Percentiles rank a stretch among this genome's conserved stretches.
Evolutionary conservation across 805 yeast species (phyloP).

Genomic region (Cyberlindnera mycetangii): DNA sequence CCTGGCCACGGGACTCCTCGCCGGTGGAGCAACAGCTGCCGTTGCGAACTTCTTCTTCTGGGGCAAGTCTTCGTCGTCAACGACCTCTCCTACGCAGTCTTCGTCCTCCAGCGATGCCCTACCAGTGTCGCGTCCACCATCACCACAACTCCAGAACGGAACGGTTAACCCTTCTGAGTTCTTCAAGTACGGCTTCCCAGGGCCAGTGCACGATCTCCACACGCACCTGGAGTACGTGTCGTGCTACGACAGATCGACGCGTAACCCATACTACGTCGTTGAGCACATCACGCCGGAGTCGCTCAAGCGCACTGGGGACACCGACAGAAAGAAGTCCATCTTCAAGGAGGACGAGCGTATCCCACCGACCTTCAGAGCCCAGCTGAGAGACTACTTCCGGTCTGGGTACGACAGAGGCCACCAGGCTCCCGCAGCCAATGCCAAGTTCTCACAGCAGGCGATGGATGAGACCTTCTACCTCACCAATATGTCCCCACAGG

Average conservation of each 20-base stretch:
- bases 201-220: constrained; percentile 85
- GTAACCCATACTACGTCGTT: constrained; percentile 83
- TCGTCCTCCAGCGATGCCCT: constrained; percentile 1
- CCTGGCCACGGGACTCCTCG: constrained; percentile 5
- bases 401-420: constrained; percentile 97
- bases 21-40: constrained; percentile 28
- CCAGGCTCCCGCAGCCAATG: constrained; percentile 97
- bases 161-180: constrained; percentile 70
- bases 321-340: constrained; percentile 75
- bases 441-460: constrained; percentile 83
- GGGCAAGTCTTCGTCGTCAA: constrained; percentile 24
- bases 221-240: constrained; percentile 74
- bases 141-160: background rate
- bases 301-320: constrained; percentile 46
- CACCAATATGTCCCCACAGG: constrained; percentile 94
- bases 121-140: constrained; percentile 8
- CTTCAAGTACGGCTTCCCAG: constrained; percentile 92
- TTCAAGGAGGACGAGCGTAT: constrained; percentile 85
- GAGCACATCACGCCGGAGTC: constrained; percentile 85
- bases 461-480: constrained; percentile 93
- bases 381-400: constrained; percentile 82
- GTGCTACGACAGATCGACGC: constrained; percentile 78
- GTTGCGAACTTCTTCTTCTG: constrained; percentile 34
- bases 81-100: constrained; percentile 6
- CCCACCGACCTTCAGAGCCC: constrained; percentile 74